A percentile compares a stretch with the other conserved stretches of the same genome.
Evolutionary conservation across 2,329 filamentous ascomycete species (phyloP).

Genomic region (Cryoendolithus antarcticus): DNA sequence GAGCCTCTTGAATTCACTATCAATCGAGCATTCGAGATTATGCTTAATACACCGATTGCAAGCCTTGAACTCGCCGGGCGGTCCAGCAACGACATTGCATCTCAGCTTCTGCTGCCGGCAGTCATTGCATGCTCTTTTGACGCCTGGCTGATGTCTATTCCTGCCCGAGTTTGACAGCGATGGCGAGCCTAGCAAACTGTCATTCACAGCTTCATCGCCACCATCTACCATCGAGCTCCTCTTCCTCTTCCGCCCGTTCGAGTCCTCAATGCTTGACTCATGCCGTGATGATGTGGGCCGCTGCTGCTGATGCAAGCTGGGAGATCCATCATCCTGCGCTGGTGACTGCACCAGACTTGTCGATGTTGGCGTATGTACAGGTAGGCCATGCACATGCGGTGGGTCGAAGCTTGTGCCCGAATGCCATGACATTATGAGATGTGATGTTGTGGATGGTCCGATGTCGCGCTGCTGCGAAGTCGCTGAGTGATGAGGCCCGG

Average conservation of each 20-base stretch:
- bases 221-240: constrained; percentile 7
- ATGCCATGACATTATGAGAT: constrained; percentile 15
- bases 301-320: constrained; percentile 8
- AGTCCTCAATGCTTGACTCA: constrained; percentile 4
- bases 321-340: constrained; percentile 4
- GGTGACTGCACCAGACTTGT: constrained; percentile 4
- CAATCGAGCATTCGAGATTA: constrained; percentile 73
- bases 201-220: constrained; percentile 5
- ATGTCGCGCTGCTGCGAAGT: constrained; percentile 7
- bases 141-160: constrained; percentile 31
- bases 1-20: constrained; percentile 75
- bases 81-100: constrained; percentile 73
- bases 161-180: constrained; percentile 7
- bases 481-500: constrained; percentile 2
- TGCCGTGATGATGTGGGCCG: constrained; percentile 4
- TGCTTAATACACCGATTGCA: constrained; percentile 69
- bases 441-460: constrained; percentile 4
- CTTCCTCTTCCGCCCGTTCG: constrained; percentile 5
- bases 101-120: constrained; percentile 76
- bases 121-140: constrained; percentile 72
- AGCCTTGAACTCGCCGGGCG: constrained; percentile 47
- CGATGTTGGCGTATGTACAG: constrained; percentile 9
- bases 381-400: constrained; percentile 8
- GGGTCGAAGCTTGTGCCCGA: constrained; percentile 13
- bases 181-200: constrained; percentile 3